Evolutionary conservation across 1,139 yeast genomes (phyloP).

Genomic region (Meyerozyma athensensis): DNA sequence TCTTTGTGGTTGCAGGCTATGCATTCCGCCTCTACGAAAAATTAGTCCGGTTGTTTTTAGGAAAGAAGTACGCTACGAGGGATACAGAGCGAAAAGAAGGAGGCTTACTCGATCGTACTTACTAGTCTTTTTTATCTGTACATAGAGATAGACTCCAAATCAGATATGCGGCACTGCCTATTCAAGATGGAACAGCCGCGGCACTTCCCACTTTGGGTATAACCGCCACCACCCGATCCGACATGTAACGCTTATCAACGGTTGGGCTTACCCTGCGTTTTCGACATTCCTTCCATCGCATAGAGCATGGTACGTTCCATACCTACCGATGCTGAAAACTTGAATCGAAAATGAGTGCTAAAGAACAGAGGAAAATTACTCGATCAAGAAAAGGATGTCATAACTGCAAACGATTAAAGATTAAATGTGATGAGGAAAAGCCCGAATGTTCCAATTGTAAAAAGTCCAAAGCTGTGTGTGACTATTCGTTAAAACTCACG

Average conservation of each 20-base stretch:
- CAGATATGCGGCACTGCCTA: background rate
- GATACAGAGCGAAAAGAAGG: slow-evolving; percentile 51
- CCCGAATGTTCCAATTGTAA: slow-evolving; percentile 63
- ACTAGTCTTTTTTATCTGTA: background rate
- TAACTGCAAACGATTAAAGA: slow-evolving; percentile 61
- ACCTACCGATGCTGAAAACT: background rate
- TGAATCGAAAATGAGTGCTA: background rate
- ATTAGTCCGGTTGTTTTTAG: slow-evolving; percentile 38
- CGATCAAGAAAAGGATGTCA: slow-evolving; percentile 55
- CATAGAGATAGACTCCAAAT: no score
- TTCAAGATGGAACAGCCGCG: background rate
- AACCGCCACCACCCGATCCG: background rate
- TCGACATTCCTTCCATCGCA: background rate
- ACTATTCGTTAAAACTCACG: slow-evolving; percentile 57
- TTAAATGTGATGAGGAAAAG: slow-evolving; percentile 68
- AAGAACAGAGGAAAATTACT: slow-evolving; percentile 8
- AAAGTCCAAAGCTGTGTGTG: slow-evolving; percentile 48
- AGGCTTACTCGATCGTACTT: slow-evolving; percentile 23
- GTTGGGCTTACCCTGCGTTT: no score
- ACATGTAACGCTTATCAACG: background rate
- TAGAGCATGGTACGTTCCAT: background rate
- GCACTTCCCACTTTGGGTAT: no score
- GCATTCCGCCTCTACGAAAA: slow-evolving; percentile 47
- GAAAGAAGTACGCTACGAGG: slow-evolving; percentile 47
- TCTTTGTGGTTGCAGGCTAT: slow-evolving; percentile 50